Evolutionary conservation across 352 stramenopile genomes (phyloP).

Genomic region (Plasmopara halstedii): DNA sequence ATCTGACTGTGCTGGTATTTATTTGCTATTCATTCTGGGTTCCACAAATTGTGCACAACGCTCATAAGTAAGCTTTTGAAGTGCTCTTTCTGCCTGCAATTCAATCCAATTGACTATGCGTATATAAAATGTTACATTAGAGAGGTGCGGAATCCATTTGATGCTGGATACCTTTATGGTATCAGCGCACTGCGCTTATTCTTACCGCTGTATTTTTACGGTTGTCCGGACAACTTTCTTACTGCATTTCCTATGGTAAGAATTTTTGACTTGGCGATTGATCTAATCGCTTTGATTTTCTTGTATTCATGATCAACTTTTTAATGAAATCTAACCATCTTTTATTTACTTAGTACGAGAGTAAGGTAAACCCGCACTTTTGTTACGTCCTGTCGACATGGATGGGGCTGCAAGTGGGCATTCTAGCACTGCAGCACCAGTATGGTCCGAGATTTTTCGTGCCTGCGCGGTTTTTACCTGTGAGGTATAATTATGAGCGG

Average conservation of each 20-base stretch:
- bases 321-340: too few relatives aligned
- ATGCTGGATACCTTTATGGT: conserved; percentile 91
- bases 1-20: conserved; percentile 87
- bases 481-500: conserved; percentile 97
- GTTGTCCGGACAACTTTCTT: conserved; percentile 90
- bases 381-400: conserved; percentile 83
- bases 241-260: conserved; percentile 74
- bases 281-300: too few relatives aligned
- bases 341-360: too few relatives aligned
- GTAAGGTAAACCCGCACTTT: conserved; percentile 50
- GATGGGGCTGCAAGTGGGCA: conserved; percentile 88
- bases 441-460: conserved; percentile 95
- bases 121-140: conserved; percentile 14
- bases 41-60: conserved; percentile 96
- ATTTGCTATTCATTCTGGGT: conserved; percentile 98
- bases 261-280: too few relatives aligned
- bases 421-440: conserved; percentile 89
- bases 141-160: conserved; percentile 91
- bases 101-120: not conserved
- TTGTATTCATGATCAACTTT: too few relatives aligned
- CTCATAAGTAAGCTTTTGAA: conserved; percentile 51
- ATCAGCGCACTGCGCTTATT: conserved; percentile 92
- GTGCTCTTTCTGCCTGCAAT: not conserved
- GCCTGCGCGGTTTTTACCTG: conserved; percentile 90
- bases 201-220: conserved; percentile 95